Evolutionary conservation across 441 rosid genomes (phyloP).

Genomic region (Brassica hybrid): DNA sequence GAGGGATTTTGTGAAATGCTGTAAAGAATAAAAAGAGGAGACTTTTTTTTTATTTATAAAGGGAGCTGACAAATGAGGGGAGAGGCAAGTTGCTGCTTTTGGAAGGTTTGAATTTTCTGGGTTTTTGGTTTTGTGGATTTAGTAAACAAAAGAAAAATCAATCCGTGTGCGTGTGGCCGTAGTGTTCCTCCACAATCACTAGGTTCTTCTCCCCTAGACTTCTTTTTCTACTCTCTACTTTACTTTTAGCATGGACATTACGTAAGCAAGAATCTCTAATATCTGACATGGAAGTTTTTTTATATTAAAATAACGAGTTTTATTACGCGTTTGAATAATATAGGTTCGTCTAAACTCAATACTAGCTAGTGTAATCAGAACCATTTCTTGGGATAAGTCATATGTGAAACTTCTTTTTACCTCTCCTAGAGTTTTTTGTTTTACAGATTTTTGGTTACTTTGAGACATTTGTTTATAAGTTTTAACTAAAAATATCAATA

Average conservation of each 20-base stretch:
- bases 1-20: constrained; percentile 25
- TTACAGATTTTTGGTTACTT: background rate
- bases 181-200: constrained; percentile 47
- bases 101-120: constrained; percentile 35
- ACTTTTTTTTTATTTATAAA: background rate
- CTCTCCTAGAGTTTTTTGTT: background rate
- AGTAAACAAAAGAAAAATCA: constrained; percentile 12
- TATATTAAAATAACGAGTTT: background rate
- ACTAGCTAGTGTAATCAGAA: background rate
- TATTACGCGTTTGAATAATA: background rate
- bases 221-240: background rate
- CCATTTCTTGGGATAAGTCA: background rate
- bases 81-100: constrained; percentile 57
- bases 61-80: constrained; percentile 39
- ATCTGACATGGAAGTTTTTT: background rate
- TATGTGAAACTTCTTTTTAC: background rate
- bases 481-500: background rate
- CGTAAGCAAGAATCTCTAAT: constrained; percentile 29
- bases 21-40: constrained; percentile 2
- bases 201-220: constrained; percentile 85
- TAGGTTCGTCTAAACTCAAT: background rate
- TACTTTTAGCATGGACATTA: constrained; percentile 21
- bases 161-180: constrained; percentile 34
- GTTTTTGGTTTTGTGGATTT: background rate
- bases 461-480: background rate